A percentile compares a stretch with the other conserved stretches of the same genome.
Evolutionary conservation across 495 filamentous ascomycete genomes (phyloP).

Genomic region (Eremomyces bilateralis): DNA sequence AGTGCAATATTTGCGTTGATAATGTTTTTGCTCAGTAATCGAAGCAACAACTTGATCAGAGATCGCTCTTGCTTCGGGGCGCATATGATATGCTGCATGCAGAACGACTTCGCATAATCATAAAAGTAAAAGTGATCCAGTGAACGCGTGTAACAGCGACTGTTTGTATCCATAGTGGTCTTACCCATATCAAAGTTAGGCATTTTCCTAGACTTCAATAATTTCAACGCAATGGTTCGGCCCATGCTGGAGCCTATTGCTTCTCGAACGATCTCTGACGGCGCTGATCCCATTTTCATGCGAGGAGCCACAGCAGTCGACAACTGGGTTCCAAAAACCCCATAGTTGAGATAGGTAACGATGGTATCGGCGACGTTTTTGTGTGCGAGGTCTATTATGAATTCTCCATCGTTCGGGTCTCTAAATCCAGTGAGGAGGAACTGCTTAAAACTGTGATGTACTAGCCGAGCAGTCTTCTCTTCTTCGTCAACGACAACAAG

Average conservation of each 20-base stretch:
- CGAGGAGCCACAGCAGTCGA: constrained; percentile 11
- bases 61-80: constrained; percentile 3
- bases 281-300: constrained; percentile 10
- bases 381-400: constrained; percentile 13
- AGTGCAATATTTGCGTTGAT: not conserved
- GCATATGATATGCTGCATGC: constrained; percentile 6
- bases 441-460: constrained; percentile 25
- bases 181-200: constrained; percentile 15
- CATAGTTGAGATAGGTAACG: constrained; percentile 23
- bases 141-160: constrained; percentile 3
- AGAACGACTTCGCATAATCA: constrained; percentile 11
- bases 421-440: constrained; percentile 17
- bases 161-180: constrained; percentile 11
- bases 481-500: constrained; percentile 27
- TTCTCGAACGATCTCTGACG: constrained; percentile 14
- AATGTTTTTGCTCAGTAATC: not conserved
- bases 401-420: constrained; percentile 7
- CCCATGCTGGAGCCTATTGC: constrained; percentile 10
- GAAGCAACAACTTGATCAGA: constrained; percentile 5
- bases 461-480: constrained; percentile 18
- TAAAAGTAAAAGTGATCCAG: constrained; percentile 11
- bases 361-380: constrained; percentile 17
- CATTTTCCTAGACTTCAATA: constrained; percentile 13
- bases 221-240: constrained; percentile 11
- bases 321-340: constrained; percentile 19